Base-by-base conservation (phyloP, 2,329 filamentous ascomycete genomes). In the Magnaporthiopsis incrustans region DNA sequence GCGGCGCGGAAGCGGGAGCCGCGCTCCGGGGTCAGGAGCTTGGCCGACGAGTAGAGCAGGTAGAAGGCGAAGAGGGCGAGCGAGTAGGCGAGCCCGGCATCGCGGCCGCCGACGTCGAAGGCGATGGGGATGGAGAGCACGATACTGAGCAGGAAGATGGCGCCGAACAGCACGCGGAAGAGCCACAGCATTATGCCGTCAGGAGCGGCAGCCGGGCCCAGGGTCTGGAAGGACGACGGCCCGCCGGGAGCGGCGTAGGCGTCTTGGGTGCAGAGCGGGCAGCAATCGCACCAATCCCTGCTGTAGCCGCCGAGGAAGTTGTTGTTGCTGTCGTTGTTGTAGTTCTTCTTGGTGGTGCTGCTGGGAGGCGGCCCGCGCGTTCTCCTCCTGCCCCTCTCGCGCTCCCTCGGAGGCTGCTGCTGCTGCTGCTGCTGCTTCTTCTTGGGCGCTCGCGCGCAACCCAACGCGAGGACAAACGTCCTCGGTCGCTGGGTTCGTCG, bases 41-140 rank as follows among this genome's bases (percentile, higher is more conserved):
- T 91, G 68, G 95, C 81, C 67, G 86, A 79, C 64, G 92, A 97
- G 78, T 95, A 92, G 75, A 91, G 77, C 75, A 97, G 89, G 80
- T 98, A 98, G 82, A 96, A 98, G 71, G 85, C 82, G 70, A 94
- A 93, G 64, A 98, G 85, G 60, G 90, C 87, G 63, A 98, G 85
- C 73, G 92, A 97, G 80, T 96, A 98, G 67, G 92, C 94, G 73
- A 99, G 83, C 66, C 95, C 95, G 73, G 92, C 96, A 71, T 95
- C 93, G 72, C 92, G 89, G 67, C 95, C 95, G 74, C 95, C 95
- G 72, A 98, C 94, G 85, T 99, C 95, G 80, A 98, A 98, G 72
- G 94, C 91, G 74, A 99, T 88, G 67, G 95, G 95, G 74, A 99
- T 95, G 67, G 92, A 97, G 74, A 98, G 90, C 73, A 98, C 88